Base-by-base conservation (phyloP, 2,329 filamentous ascomycete species). In the Trichoderma cornu-damae region DNA sequence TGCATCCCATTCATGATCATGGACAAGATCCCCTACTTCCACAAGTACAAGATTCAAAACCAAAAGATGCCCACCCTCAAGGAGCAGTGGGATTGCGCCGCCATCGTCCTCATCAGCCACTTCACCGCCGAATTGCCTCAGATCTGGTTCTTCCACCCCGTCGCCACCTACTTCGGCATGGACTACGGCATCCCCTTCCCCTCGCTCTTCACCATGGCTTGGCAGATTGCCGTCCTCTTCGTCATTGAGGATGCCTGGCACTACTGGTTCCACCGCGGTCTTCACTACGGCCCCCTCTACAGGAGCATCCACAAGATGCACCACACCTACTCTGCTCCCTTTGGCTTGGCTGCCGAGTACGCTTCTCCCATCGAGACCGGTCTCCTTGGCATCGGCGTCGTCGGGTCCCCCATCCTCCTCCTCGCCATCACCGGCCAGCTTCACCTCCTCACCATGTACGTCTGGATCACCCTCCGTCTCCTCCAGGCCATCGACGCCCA, bases 401-500 rank as follows among this genome's bases (percentile, higher is more conserved):
- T 99, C 61, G 84, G 89, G 60, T 79, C 83, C 34, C 94, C 94
- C 34, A 88, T 97, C 63, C 62, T 95, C 37, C 94, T 90, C 85
- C 90, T 89, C 67, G 84, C 84, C 44, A 63, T 96, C 68, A 96
- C 91, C 43, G 85, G 86, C 63, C 86, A 99, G 63, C 81, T 99
- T 35, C 94, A 99, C 76, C 89, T 99, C 61, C 72, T 96, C 72
- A 99, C 94, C 67, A 97, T 99, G 92, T 99, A 97, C 77, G 70
- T 88, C 63, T 99, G 94, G 94, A 97, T 99, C 68, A 79, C 90
- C 54, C 79, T 91, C 65, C 91, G 94, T 65, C 80, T 99, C 18
- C 95, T 96, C 83, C 94, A 99, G 79, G 94, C 94, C 68, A 95
- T 99, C 71, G 94, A 99, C 72, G 89, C 94, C 28, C 94, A 99